These are phyloP conservation scores for Microcera coccophila DNA, from an alignment of 2,329 filamentous ascomycete species.

Conservation along the genomic window DNA sequence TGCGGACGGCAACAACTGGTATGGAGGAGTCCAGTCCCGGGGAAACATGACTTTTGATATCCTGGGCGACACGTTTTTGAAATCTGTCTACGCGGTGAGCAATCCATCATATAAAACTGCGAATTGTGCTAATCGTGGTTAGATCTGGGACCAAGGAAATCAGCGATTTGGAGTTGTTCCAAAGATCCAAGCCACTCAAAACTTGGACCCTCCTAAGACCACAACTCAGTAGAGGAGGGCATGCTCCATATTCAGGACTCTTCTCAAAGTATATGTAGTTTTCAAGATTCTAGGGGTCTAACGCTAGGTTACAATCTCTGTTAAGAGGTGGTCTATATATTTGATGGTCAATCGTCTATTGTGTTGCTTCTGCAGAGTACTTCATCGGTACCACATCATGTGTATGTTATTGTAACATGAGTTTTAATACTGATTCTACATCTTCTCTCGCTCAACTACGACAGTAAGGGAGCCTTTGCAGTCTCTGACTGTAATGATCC, in stretches of 20 bases:
- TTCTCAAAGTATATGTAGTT: background rate
- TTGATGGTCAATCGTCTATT: too few species aligned
- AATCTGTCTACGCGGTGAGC: slow-evolving; percentile 4
- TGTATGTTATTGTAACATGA: too few species aligned
- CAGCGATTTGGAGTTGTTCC: slow-evolving; percentile 6
- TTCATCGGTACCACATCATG: too few species aligned
- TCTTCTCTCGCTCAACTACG: too few species aligned
- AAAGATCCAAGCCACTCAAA: slow-evolving; percentile 1
- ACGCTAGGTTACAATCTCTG: too few species aligned
- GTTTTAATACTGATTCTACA: too few species aligned
- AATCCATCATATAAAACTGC: background rate
- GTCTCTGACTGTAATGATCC: too few species aligned
- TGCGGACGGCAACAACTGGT: slow-evolving; percentile 4
- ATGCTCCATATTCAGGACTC: background rate
- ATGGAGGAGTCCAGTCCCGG: slow-evolving; percentile 4
- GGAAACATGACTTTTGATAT: slow-evolving; percentile 5
- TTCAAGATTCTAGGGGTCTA: background rate
- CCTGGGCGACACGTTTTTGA: slow-evolving; percentile 2
- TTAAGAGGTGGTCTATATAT: too few species aligned
- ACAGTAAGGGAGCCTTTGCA: too few species aligned
- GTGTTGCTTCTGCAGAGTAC: too few species aligned
- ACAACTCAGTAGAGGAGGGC: background rate
- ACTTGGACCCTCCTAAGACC: background rate
- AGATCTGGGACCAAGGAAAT: slow-evolving; percentile 6
- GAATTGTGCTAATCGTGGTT: slow-evolving; percentile 1